Evolutionary conservation across 2,329 filamentous ascomycete genomes (phyloP).

Genomic region (Zymoseptoria passerinii): DNA sequence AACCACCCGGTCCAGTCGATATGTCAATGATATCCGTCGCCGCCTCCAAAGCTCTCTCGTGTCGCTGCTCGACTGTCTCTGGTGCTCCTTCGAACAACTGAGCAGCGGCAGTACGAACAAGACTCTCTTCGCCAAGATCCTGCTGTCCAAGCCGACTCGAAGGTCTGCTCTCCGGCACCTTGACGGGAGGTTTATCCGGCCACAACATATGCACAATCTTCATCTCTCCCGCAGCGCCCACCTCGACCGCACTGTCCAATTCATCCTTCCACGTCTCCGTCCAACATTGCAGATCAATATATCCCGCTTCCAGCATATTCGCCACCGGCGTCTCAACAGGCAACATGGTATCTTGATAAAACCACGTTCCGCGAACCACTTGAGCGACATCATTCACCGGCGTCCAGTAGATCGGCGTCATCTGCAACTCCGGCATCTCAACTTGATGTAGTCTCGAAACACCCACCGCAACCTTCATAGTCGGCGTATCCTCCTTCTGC

Average conservation of each 20-base stretch:
- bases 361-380: slow-evolving; percentile 87
- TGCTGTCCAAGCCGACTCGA: slow-evolving; percentile 24
- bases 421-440: slow-evolving; percentile 64
- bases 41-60: slow-evolving; percentile 35
- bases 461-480: slow-evolving; percentile 68
- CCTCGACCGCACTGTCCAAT: slow-evolving; percentile 78
- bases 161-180: slow-evolving; percentile 40
- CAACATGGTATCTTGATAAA: slow-evolving; percentile 91
- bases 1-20: slow-evolving; percentile 36
- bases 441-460: slow-evolving; percentile 86
- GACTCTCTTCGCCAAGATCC: slow-evolving; percentile 9
- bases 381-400: slow-evolving; percentile 80
- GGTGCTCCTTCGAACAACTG: slow-evolving; percentile 28
- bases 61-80: slow-evolving; percentile 37
- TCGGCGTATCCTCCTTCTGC: slow-evolving; percentile 29
- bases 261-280: slow-evolving; percentile 90
- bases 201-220: slow-evolving; percentile 81
- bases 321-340: slow-evolving; percentile 78
- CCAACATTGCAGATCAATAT: slow-evolving; percentile 69
- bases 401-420: slow-evolving; percentile 98
- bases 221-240: slow-evolving; percentile 81
- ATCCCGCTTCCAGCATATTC: slow-evolving; percentile 88
- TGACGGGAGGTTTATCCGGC: slow-evolving; percentile 56
- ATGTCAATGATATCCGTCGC: slow-evolving; percentile 43
- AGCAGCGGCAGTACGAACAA: slow-evolving; percentile 19